These are phyloP conservation scores for Neofusicoccum ribis DNA, from an alignment of 2,329 filamentous ascomycete genomes.

Conservation along the genomic window DNA sequence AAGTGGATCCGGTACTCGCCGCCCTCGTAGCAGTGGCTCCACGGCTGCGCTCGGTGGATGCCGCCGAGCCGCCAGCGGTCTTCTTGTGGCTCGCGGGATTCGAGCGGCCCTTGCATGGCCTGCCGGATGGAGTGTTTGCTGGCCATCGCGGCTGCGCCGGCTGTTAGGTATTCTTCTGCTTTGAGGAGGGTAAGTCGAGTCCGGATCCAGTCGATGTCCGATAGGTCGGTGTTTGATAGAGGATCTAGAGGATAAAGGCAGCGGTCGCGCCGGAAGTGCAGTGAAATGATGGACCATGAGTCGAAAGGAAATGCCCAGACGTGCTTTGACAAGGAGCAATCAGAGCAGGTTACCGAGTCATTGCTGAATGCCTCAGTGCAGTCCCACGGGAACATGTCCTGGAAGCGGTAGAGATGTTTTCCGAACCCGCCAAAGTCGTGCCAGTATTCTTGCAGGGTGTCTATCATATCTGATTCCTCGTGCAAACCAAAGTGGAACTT, in stretches of 20 bases:
- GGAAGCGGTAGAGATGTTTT: conserved; percentile 41
- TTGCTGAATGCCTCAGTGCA: conserved; percentile 44
- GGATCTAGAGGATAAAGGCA: conserved; percentile 33
- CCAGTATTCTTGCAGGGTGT: conserved; percentile 49
- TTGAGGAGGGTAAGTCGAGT: not conserved
- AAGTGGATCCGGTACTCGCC: conserved; percentile 27
- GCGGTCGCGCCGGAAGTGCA: conserved; percentile 41
- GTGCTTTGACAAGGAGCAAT: conserved; percentile 48
- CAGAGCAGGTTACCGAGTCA: conserved; percentile 40
- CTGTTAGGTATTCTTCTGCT: not conserved
- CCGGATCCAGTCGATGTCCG: not conserved
- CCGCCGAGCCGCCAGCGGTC: conserved; percentile 44
- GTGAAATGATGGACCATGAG: conserved; percentile 44
- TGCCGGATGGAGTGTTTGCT: not conserved
- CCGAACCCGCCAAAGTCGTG: conserved; percentile 48
- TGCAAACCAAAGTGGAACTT: conserved; percentile 42
- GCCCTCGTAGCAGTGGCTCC: conserved; percentile 42
- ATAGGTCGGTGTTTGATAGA: not conserved
- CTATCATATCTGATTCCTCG: conserved; percentile 46
- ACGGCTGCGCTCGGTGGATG: conserved; percentile 45
- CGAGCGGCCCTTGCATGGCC: not conserved
- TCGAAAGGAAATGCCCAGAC: conserved; percentile 41
- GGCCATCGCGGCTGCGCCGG: not conserved
- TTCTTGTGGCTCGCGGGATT: conserved; percentile 9
- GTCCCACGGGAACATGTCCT: conserved; percentile 50